These are phyloP conservation scores for Ocimum tenuiflorum DNA, from an alignment of 257 asterid species.

Conservation along the genomic window DNA sequence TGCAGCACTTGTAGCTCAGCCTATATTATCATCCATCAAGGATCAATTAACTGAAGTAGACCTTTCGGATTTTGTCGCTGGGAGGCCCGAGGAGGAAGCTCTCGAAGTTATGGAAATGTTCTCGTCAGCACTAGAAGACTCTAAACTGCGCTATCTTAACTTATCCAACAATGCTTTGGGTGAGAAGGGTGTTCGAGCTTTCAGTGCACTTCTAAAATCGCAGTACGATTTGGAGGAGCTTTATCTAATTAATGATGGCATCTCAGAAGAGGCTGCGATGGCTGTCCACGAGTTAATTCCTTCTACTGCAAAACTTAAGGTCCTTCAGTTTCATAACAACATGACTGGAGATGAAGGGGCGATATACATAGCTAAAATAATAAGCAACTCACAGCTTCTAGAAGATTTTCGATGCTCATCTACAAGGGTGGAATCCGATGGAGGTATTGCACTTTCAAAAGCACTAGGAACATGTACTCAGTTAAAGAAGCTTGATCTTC, in stretches of 20 bases:
- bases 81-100: constrained; percentile 81
- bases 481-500: constrained; percentile 73
- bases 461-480: constrained; percentile 51
- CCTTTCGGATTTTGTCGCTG: constrained; percentile 87
- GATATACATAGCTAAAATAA: constrained; percentile 56
- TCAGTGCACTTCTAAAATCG: constrained; percentile 60
- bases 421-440: constrained; percentile 74
- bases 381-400: constrained; percentile 48
- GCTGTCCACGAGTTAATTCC: constrained; percentile 74
- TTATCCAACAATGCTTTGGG: constrained; percentile 90
- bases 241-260: constrained; percentile 72
- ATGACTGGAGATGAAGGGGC: constrained; percentile 97
- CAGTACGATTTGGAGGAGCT: constrained; percentile 78
- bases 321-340: constrained; percentile 82
- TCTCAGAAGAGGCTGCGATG: constrained; percentile 86
- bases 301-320: constrained; percentile 53
- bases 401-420: constrained; percentile 87
- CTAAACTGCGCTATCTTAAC: constrained; percentile 54
- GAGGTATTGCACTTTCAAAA: constrained; percentile 67
- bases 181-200: constrained; percentile 84
- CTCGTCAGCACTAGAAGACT: constrained; percentile 65
- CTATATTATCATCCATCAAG: constrained; percentile 58
- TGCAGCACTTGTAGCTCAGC: constrained; percentile 69
- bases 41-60: constrained; percentile 71
- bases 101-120: constrained; percentile 80